Evolutionary conservation across 1,284 basidiomycete species (phyloP).

Genomic region (Cutaneotrichosporon mucoides): DNA sequence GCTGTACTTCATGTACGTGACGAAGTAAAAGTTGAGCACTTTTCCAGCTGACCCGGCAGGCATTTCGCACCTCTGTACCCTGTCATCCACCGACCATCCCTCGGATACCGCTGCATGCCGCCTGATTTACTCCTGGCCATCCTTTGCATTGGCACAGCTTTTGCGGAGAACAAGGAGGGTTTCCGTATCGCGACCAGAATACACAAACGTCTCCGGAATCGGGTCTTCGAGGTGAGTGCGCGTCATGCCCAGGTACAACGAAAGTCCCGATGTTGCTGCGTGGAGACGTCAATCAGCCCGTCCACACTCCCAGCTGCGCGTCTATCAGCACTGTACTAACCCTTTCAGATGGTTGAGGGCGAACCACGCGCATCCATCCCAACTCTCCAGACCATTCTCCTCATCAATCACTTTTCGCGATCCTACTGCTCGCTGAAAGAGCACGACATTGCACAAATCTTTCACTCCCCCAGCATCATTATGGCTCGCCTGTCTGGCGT

Average conservation of each 20-base stretch:
- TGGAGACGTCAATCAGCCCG: too few relatives aligned
- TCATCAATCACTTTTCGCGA: slow-evolving; percentile 28
- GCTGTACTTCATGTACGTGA: slow-evolving; percentile 28
- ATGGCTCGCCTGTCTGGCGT: slow-evolving; percentile 1
- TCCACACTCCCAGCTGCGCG: too few relatives aligned
- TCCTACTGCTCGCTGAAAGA: slow-evolving; percentile 26
- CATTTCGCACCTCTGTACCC: slow-evolving; percentile 30
- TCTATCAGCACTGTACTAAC: not conserved
- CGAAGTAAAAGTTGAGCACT: too few relatives aligned
- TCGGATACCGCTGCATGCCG: slow-evolving; percentile 22
- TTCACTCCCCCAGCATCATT: slow-evolving; percentile 24
- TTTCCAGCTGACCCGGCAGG: slow-evolving; percentile 4
- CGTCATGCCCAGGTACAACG: too few relatives aligned
- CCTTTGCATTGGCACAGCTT: slow-evolving; percentile 26
- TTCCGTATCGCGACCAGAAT: slow-evolving; percentile 19
- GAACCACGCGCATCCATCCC: slow-evolving; percentile 19
- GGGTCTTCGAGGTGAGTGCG: slow-evolving; percentile 23
- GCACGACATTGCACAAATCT: slow-evolving; percentile 28
- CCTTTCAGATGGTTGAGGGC: slow-evolving; percentile 19
- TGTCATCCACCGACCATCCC: slow-evolving; percentile 26
- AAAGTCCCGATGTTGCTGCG: too few relatives aligned
- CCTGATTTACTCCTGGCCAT: slow-evolving; percentile 27
- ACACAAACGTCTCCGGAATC: slow-evolving; percentile 20
- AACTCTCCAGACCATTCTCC: slow-evolving; percentile 11
- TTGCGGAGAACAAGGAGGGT: slow-evolving; percentile 20